These are phyloP conservation scores for Moringa oleifera DNA, from an alignment of 345 rosid genomes.

Conservation along the genomic window DNA sequence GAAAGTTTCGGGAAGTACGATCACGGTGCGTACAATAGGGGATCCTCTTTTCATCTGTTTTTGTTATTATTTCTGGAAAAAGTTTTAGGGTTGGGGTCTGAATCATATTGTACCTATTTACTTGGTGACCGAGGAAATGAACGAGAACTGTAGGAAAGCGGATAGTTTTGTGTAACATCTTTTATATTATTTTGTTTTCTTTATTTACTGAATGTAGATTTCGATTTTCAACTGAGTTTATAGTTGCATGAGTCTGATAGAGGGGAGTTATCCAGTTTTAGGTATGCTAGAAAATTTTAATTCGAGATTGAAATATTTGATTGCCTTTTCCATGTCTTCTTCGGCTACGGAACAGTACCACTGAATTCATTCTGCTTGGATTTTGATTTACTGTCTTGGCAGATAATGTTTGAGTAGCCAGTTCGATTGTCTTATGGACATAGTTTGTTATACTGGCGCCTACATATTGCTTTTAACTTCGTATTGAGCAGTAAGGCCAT, in stretches of 20 bases:
- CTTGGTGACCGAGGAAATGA: background rate
- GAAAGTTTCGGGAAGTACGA: conserved; percentile 8
- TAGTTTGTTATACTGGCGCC: background rate
- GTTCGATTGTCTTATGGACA: background rate
- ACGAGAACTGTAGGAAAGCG: background rate
- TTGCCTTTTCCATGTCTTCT: too few species aligned
- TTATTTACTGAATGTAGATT: too few species aligned
- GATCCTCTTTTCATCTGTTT: background rate
- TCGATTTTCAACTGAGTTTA: too few species aligned
- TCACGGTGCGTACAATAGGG: conserved; percentile 1
- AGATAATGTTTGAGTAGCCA: background rate
- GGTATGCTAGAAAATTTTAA: too few species aligned
- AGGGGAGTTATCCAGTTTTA: too few species aligned
- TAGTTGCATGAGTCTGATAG: too few species aligned
- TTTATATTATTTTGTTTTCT: too few species aligned
- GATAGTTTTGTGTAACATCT: background rate
- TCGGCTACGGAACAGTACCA: too few species aligned
- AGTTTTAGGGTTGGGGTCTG: conserved; percentile 6
- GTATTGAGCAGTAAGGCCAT: background rate
- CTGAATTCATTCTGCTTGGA: background rate
- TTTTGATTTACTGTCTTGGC: too few species aligned
- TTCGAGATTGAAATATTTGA: too few species aligned
- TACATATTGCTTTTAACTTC: background rate
- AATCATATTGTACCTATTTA: background rate
- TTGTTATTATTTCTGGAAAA: too few species aligned